Conservation (phyloP, 2,329 filamentous ascomycete genomes). For the Penicillium italicum region DNA sequence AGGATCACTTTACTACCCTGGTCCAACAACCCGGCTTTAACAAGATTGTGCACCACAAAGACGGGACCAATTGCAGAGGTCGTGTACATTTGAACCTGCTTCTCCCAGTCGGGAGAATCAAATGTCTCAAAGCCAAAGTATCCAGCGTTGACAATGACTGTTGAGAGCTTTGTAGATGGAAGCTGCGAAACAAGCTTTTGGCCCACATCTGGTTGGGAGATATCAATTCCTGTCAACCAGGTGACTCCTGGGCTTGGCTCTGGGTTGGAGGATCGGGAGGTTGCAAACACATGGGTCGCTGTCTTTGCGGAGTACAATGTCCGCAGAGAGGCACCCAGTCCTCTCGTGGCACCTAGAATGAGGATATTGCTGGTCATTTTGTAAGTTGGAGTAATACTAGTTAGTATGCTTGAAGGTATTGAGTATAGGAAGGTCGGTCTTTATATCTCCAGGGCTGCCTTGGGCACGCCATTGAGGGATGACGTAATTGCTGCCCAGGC, state of each 20-base stretch:
- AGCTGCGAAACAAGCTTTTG: constrained; percentile 49
- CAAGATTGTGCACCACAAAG: constrained; percentile 62
- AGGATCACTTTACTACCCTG: constrained; percentile 62
- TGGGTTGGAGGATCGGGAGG: constrained; percentile 52
- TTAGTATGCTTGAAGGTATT: not conserved
- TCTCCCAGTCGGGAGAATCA: constrained; percentile 60
- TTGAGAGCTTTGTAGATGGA: constrained; percentile 47
- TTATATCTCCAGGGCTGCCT: not conserved
- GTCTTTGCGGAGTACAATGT: constrained; percentile 54
- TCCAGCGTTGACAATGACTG: constrained; percentile 64
- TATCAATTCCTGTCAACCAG: constrained; percentile 60
- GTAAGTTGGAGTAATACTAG: not conserved
- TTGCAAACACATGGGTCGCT: constrained; percentile 56
- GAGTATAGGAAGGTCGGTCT: not conserved
- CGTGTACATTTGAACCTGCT: constrained; percentile 68
- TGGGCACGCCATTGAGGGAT: constrained; percentile 3
- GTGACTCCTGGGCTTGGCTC: constrained; percentile 42
- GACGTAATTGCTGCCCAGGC: not conserved
- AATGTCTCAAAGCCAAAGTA: constrained; percentile 67
- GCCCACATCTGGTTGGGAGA: constrained; percentile 50
- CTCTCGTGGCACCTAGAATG: constrained; percentile 65
- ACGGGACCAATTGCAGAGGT: constrained; percentile 62
- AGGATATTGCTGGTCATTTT: constrained; percentile 48
- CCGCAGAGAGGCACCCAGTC: constrained; percentile 61
- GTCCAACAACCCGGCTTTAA: constrained; percentile 52